A percentile compares a stretch with the other conserved stretches of the same genome.
These are phyloP conservation scores for Xylariomycetidae sp. DNA, from an alignment of 2,329 filamentous ascomycete genomes.

Conservation along the genomic window DNA sequence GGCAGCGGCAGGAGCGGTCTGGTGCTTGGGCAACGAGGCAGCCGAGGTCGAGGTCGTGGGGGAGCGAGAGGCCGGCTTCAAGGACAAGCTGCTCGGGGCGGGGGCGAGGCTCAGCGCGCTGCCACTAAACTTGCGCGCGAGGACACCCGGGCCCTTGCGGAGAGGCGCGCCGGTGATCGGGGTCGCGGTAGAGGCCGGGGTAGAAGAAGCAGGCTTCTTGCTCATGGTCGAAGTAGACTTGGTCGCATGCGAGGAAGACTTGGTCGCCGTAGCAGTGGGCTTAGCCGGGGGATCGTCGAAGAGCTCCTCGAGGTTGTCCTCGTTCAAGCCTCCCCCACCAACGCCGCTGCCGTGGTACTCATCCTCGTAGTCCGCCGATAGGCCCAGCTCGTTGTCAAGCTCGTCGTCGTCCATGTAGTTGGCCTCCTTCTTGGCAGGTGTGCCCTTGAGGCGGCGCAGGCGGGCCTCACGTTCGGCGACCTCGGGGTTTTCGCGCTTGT, in stretches of 20 bases:
- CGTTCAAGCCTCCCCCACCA: constrained; percentile 12
- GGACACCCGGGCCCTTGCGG: too few relatives aligned
- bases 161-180: too few relatives aligned
- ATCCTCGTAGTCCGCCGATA: constrained; percentile 12
- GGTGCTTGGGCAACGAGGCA: too few relatives aligned
- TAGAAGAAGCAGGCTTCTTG: too few relatives aligned
- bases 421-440: constrained; percentile 16
- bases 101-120: too few relatives aligned
- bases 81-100: too few relatives aligned
- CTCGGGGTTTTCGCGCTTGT: constrained; percentile 12
- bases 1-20: too few relatives aligned
- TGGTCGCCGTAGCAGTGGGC: constrained; percentile 1
- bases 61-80: too few relatives aligned
- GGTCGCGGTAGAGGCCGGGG: too few relatives aligned
- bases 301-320: constrained; percentile 17
- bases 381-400: constrained; percentile 28
- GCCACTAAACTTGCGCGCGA: too few relatives aligned
- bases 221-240: neutral
- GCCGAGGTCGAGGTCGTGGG: too few relatives aligned
- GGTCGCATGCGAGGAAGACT: neutral
- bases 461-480: constrained; percentile 33
- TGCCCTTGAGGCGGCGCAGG: constrained; percentile 28
- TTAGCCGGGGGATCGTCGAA: constrained; percentile 11
- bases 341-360: constrained; percentile 3
- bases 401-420: constrained; percentile 36